Evolutionary conservation across 2,329 filamentous ascomycete genomes (phyloP), one percentile per base, ranked within the genome.

Genomic region (Cercospora janseana): DNA sequence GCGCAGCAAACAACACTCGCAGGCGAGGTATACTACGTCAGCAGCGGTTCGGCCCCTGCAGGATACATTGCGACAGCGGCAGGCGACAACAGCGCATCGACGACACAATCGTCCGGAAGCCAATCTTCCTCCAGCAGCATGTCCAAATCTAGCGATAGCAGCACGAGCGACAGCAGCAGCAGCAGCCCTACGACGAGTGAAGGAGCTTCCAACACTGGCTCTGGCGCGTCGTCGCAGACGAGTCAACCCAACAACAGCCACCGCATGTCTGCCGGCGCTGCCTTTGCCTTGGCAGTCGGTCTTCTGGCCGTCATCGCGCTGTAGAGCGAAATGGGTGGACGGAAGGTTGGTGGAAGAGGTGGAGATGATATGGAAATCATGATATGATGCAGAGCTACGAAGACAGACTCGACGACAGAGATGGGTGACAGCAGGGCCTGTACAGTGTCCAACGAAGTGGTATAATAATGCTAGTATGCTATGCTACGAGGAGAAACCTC

Each of bases 1-100:
- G 53, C 43, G 20, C 21, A 28, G 13, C 28, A 41, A 23, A 55
- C 49, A 6, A 52, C 49, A 5, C 32, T 49, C 8, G 49, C 15
- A 7, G 49, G 49, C 9, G 38, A 48, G 26, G 46, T 24, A 15
- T 52, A 46, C 44, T 52, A 49, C 27, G 31, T 48, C 16, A 52
- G 37, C 37, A 32, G 32, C 6, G 49, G 52, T 15, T 15, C 18
- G 21, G 48, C 44, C 2, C 52, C 52, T 1, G 46, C 46, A 0
- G 46, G 46, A 32, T 49, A 34, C 21, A 28, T 49, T 7, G 46
- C 46, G 1, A 49, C 46, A 5, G 37, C 26, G 21, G 15, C 26
- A 15, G 28, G 46, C 28, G 37, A 34, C 15, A 38, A 35, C 6
- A 24, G 26, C 13, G 20, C 20, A 4, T 20, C 38, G 37, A 35